Conservation (phyloP, 2,329 filamentous ascomycete species). For the Calycina marina region DNA sequence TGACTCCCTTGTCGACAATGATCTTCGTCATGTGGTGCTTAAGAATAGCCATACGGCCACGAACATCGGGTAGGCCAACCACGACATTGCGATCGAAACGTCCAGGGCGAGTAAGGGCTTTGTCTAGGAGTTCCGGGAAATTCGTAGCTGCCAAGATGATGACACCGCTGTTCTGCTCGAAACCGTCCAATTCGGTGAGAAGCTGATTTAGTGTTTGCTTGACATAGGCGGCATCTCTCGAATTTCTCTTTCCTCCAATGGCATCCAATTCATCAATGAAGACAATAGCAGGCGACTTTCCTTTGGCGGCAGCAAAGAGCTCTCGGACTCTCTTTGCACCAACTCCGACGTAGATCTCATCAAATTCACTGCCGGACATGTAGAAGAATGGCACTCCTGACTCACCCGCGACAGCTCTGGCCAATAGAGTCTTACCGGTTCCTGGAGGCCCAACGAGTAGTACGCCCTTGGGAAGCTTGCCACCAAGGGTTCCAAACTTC, state of each 20-base stretch:
- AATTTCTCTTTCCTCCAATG: slow-evolving; percentile 86
- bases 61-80: slow-evolving; percentile 82
- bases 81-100: slow-evolving; percentile 89
- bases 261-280: slow-evolving; percentile 93
- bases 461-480: slow-evolving; percentile 93
- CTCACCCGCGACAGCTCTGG: slow-evolving; percentile 89
- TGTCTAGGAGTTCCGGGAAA: slow-evolving; percentile 86
- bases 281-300: slow-evolving; percentile 81
- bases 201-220: slow-evolving; percentile 97
- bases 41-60: slow-evolving; percentile 82
- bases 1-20: slow-evolving; percentile 65
- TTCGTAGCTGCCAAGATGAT: slow-evolving; percentile 96
- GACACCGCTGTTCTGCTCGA: slow-evolving; percentile 85
- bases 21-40: slow-evolving; percentile 91
- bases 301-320: slow-evolving; percentile 68
- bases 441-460: slow-evolving; percentile 88
- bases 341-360: slow-evolving; percentile 95
- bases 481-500: slow-evolving; percentile 83
- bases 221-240: slow-evolving; percentile 83
- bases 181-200: slow-evolving; percentile 91
- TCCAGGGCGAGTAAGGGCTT: slow-evolving; percentile 83
- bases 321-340: slow-evolving; percentile 93
- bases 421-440: slow-evolving; percentile 92
- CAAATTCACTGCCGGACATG: slow-evolving; percentile 98
- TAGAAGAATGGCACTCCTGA: slow-evolving; percentile 98